Base-by-base conservation (phyloP, 805 yeast genomes). In the Metschnikowia shivogae region DNA sequence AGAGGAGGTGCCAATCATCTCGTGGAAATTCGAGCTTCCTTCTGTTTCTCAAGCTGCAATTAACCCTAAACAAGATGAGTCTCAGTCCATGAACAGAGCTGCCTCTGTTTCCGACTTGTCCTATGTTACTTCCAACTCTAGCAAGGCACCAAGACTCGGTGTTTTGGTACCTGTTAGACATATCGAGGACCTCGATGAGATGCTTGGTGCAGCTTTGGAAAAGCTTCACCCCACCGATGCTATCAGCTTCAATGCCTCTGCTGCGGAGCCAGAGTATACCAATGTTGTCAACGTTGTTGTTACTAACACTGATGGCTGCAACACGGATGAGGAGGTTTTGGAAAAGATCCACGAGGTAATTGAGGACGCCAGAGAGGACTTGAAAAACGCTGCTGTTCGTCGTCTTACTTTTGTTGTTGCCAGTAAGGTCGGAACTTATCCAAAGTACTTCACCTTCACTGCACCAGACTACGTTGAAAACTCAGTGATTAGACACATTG, bases 401-500 rank as follows among this genome's bases (percentile, higher is more conserved):
- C 90, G 99, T 75, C 77, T 93, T 46, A 87, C 99, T 1, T 89
- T 93, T 68, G 86, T 89, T 48, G 75, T 93, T 56, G 96, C 95
- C 49, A 81, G 82, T 63, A 78, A 76, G 44, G 82, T 81, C 58
- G 98, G 98, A 53, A 65, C 86, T 40, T 90, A 92, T 68, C 99
- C 99, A 58, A 87, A 86, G 67, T 93, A 92, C 74, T 93, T 84
- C 74, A 93, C 98, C 32, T 93, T 88, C 79, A 87, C 86, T 60
- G 96, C 92, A 50, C 95, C 95, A 42, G 76, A 77, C 31, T 93
- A 86, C 63, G 60, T 58, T 30, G 99, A 93, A 72, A 96, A 93
- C 72, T 81, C 84, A 68, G 90, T 90, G 17, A 86, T 93, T 64
- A 89, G 99, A 74, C 97, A 93, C 65, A 89, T 93, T 57, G 98